Conservation (phyloP, 768 basidiomycete genomes). For the Cystofilobasidium macerans region DNA sequence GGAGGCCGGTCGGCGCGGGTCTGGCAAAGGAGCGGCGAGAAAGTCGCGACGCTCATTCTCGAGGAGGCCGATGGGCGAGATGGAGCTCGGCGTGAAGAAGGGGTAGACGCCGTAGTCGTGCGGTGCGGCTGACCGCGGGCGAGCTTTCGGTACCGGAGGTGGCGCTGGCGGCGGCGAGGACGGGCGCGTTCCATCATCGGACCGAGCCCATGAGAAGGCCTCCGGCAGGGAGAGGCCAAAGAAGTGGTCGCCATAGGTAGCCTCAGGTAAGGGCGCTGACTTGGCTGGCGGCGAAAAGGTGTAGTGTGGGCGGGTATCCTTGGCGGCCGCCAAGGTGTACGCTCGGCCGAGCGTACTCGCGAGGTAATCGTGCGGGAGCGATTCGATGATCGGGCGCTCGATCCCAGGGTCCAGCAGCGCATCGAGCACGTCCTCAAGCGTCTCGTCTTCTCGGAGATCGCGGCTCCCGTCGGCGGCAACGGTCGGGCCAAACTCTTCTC, state of each 20-base stretch:
- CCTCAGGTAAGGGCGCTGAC: not conserved
- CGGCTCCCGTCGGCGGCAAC: slow-evolving; percentile 9
- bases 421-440: slow-evolving; percentile 10
- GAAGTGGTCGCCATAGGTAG: not conserved
- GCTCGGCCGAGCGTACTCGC: not conserved
- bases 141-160: too few relatives aligned
- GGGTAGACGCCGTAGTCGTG: not conserved
- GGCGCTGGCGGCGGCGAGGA: not conserved
- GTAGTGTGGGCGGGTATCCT: not conserved
- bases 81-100: not conserved
- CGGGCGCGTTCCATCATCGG: not conserved
- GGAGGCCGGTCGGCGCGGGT: not conserved
- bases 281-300: not conserved
- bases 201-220: slow-evolving; percentile 6
- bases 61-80: not conserved
- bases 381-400: not conserved
- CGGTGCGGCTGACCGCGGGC: not conserved
- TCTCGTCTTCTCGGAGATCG: slow-evolving; percentile 11
- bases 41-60: not conserved
- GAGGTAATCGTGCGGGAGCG: slow-evolving; percentile 4
- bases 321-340: not conserved
- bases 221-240: not conserved
- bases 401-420: not conserved
- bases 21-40: not conserved
- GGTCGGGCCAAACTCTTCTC: slow-evolving; percentile 10